phyloP scores from a whole-genome alignment of 257 asterid genomes.

The Perilla frutescens region DNA sequence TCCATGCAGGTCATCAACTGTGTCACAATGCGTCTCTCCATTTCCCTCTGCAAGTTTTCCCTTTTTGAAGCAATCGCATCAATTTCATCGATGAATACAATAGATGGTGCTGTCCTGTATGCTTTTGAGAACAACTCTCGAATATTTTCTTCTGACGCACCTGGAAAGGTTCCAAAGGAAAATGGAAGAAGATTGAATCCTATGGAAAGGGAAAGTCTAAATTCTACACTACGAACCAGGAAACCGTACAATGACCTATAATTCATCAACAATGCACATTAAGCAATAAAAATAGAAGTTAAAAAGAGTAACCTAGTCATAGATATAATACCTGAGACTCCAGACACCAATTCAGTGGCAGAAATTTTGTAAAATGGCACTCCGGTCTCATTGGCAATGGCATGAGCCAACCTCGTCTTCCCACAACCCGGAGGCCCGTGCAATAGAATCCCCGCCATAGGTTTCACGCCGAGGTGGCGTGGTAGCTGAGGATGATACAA shows the following conservation, averaged over 20 bases:
- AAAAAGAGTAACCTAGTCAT: neutral
- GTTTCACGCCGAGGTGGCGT: conserved; percentile 65
- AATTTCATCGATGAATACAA: conserved; percentile 92
- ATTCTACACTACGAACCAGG: neutral
- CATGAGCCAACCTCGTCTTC: conserved; percentile 89
- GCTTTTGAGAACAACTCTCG: conserved; percentile 82
- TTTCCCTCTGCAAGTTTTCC: conserved; percentile 78
- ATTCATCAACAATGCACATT: neutral
- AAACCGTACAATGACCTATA: neutral
- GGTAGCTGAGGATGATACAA: conserved; percentile 66
- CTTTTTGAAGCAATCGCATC: conserved; percentile 94
- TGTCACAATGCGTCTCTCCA: conserved; percentile 87
- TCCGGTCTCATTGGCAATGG: conserved; percentile 92
- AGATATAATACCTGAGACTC: conserved; percentile 68
- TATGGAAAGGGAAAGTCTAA: too few species aligned
- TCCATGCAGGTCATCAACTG: conserved; percentile 94
- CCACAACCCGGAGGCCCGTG: conserved; percentile 99
- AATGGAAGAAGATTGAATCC: too few species aligned
- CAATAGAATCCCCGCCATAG: conserved; percentile 76
- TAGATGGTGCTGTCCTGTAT: conserved; percentile 85
- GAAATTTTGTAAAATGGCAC: conserved; percentile 80
- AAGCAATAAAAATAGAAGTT: neutral
- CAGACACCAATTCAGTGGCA: conserved; percentile 94
- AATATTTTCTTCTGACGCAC: conserved; percentile 90
- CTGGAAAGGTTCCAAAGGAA: conserved; percentile 43